A percentile compares a stretch with the other conserved stretches of the same genome.
phyloP scores from a whole-genome alignment of 2,329 filamentous ascomycete species.

The Penicillium digitatum region DNA sequence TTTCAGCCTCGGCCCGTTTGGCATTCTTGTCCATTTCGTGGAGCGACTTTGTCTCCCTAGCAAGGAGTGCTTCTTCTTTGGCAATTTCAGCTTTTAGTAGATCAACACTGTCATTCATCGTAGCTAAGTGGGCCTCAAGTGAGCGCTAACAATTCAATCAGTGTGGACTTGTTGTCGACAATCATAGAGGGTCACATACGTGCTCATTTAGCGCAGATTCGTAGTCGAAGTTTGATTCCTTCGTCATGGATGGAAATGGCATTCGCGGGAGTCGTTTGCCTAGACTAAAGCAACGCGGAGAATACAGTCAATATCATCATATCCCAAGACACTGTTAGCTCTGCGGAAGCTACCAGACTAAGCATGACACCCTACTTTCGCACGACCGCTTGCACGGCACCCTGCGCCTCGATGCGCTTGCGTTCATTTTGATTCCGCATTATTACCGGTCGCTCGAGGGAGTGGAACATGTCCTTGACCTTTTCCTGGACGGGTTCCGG shows the following conservation, averaged over 20 bases:
- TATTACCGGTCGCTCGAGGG: slow-evolving; percentile 44
- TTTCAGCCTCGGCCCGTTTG: slow-evolving; percentile 38
- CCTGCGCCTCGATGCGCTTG: slow-evolving; percentile 43
- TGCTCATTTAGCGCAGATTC: slow-evolving; percentile 44
- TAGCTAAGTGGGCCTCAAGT: slow-evolving; percentile 40
- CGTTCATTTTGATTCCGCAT: slow-evolving; percentile 41
- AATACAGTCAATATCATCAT: background rate
- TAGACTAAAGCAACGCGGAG: slow-evolving; percentile 25
- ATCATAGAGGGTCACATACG: slow-evolving; percentile 26
- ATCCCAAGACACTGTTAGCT: background rate
- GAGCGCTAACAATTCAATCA: slow-evolving; percentile 28
- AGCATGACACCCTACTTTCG: slow-evolving; percentile 35
- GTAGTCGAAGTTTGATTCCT: slow-evolving; percentile 44
- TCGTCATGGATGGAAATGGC: slow-evolving; percentile 44
- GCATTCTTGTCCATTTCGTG: slow-evolving; percentile 44
- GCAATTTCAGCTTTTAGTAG: slow-evolving; percentile 42
- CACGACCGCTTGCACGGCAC: slow-evolving; percentile 40
- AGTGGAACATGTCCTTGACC: slow-evolving; percentile 41
- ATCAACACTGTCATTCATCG: slow-evolving; percentile 38
- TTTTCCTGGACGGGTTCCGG: slow-evolving; percentile 43
- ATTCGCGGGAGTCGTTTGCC: slow-evolving; percentile 43
- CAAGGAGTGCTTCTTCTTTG: slow-evolving; percentile 42
- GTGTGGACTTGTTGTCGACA: background rate
- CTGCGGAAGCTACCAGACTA: background rate
- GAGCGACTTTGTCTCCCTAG: slow-evolving; percentile 39